These are phyloP conservation scores for Phytophthora vignae DNA, from an alignment of 352 stramenopile genomes.

Conservation along the genomic window DNA sequence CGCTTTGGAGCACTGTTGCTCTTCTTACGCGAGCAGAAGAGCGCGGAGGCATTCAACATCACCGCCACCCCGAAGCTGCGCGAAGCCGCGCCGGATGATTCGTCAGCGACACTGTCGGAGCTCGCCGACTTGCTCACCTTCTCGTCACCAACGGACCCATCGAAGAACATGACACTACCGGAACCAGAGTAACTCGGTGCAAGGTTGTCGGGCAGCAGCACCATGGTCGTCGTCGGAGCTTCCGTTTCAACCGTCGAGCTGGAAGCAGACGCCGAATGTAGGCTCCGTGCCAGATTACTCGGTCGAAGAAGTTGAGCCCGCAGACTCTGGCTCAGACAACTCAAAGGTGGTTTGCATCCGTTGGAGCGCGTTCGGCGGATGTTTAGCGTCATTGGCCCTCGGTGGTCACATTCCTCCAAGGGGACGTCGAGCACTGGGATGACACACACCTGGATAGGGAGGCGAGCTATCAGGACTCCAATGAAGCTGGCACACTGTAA, in stretches of 20 bases:
- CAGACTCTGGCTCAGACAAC: no score
- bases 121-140: slow-evolving; percentile 24
- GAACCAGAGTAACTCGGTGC: slow-evolving; percentile 53
- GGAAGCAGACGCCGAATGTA: slow-evolving; percentile 21
- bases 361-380: slow-evolving; percentile 24
- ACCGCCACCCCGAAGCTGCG: slow-evolving; percentile 21
- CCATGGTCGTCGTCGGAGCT: slow-evolving; percentile 62
- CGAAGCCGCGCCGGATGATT: slow-evolving; percentile 24
- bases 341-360: slow-evolving; percentile 32
- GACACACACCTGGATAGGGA: no score
- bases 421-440: no score
- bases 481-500: no score
- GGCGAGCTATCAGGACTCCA: no score
- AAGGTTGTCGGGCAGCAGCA: slow-evolving; percentile 59
- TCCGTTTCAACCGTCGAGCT: slow-evolving; percentile 36
- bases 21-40: slow-evolving; percentile 28
- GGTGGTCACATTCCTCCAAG: no score
- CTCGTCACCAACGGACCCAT: slow-evolving; percentile 27
- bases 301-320: no score
- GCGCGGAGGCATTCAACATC: slow-evolving; percentile 25
- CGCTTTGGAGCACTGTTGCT: not conserved
- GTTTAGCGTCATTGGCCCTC: no score
- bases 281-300: no score
- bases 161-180: slow-evolving; percentile 54
- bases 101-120: slow-evolving; percentile 20